Evolutionary conservation across 768 basidiomycete genomes (phyloP).

Genomic region (Macrolepiota albuminosa): DNA sequence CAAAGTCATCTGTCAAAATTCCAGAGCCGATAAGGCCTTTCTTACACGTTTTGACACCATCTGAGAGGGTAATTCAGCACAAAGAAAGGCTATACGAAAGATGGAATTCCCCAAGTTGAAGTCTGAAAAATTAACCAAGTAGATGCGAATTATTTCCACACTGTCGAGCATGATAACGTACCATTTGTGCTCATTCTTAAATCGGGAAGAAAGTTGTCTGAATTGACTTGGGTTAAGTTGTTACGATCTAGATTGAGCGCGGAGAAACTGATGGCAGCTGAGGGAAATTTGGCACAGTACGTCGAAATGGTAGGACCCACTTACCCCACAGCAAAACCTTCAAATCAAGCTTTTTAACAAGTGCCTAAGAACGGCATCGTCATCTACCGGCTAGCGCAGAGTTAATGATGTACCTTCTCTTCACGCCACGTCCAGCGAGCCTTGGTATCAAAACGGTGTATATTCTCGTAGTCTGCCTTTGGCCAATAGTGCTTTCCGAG

Average conservation of each 20-base stretch:
- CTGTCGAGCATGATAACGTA: not conserved
- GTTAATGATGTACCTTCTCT: slow-evolving; percentile 32
- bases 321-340: slow-evolving; percentile 49
- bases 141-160: not conserved
- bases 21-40: not conserved
- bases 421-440: slow-evolving; percentile 59
- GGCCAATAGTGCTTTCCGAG: slow-evolving; percentile 45
- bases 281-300: not conserved
- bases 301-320: not conserved
- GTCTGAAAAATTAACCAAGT: slow-evolving; percentile 25
- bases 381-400: not conserved
- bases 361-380: slow-evolving; percentile 24
- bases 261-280: slow-evolving; percentile 50
- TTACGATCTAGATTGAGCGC: slow-evolving; percentile 50
- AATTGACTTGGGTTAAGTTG: slow-evolving; percentile 55
- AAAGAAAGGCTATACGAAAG: slow-evolving; percentile 45
- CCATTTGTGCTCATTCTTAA: slow-evolving; percentile 47
- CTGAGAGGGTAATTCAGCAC: slow-evolving; percentile 59
- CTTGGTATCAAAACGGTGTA: slow-evolving; percentile 50
- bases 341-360: slow-evolving; percentile 56
- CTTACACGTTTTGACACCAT: slow-evolving; percentile 53
- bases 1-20: not conserved
- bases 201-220: slow-evolving; percentile 54
- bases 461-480: slow-evolving; percentile 46
- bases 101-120: slow-evolving; percentile 55